Base-by-base conservation (phyloP, 495 filamentous ascomycete species). In the Neurospora discreta region DNA sequence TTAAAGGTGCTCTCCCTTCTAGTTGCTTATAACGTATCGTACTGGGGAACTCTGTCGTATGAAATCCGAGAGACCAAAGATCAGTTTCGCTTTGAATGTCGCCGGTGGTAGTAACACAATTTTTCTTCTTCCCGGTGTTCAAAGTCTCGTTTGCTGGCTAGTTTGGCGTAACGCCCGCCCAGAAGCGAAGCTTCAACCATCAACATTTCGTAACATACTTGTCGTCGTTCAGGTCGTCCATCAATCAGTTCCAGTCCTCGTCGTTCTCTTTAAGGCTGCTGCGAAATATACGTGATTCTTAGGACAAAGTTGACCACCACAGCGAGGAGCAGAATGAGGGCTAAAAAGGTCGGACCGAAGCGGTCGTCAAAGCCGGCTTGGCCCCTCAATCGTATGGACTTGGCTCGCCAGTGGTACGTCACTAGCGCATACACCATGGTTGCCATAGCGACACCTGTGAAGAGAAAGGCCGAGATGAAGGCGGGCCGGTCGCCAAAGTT, bases 401-500 rank as follows among this genome's bases (percentile, higher is more conserved):
- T 93, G 9, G 96, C 95, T 46, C 95, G 85, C 95, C 95, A 99
- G 78, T 98, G 96, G 82, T 95, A 99, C 16, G 95, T 97, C 68
- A 92, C 87, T 10, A 98, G 85, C 38, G 95, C 95, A 77, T 99
- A 99, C 68, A 97, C 83, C 95, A 98, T 98, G 39, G 93, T 90
- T 5, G 90, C 89, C 91, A 99, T 94, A 68, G 96, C 94, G 72
- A 98, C 94, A 74, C 94, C 79, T 3, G 96, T 99, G 84, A 99
- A 99, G 8, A 97, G 84, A 41, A 90, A 93, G 33, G 95, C 93
- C 73, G 90, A 93, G 9, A 97, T 97, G 77, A 94, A 92, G 71
- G 94, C 94, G 68, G 95, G 87, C 70, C 88, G 89, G 81, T 99
- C 96, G 78, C 95, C 95, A 77, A 99, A 99, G 86, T 99, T 99